Evolutionary conservation across 768 basidiomycete species (phyloP), one percentile per base, ranked within the genome.

Genomic region (Hemileccinum impolitum): DNA sequence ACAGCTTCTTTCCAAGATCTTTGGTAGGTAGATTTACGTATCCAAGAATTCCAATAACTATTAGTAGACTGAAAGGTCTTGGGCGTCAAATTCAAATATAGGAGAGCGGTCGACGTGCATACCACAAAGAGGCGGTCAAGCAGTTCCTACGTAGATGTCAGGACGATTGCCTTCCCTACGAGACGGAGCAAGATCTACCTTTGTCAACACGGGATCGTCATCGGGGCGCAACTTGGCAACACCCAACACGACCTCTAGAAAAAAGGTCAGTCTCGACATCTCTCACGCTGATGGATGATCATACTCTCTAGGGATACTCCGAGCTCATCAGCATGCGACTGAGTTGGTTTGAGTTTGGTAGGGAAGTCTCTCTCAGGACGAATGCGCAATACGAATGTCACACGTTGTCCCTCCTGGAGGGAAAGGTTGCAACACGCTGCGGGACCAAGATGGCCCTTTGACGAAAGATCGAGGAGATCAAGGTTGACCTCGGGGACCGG

Each of bases 1-100:
- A 98, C 94, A 2, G 88, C 85, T 66, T 99, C 96, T 58, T 94
- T 87, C 96, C 96, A 99, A 14, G 91, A 81, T 0, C 95, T 96
- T 13, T 78, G 78, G 67, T 99, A 99, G 0, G 87, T 92, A 30
- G 88, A 91, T 55, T 81, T 79, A n/a, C 81, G 76, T 57, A 96
- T 85, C 94, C 94, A 97, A 18, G 80, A 71, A 53, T 82, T 83
- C 94, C 94, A 97, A 65, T 89, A 96, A 21, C 68, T 68, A 53
- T 84, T 84, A 4, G 94, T 96, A 5, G 81, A 77, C 80, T 76
- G 71, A 12, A 45, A 48, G 30, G 19, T 42, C 17, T 12, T 42
- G 35, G 54, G 48, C 23, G 17, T 5, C 43, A 38, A 18, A 17
- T 28, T 13, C 28, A 44, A 51, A 35, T 11, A 14, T 15, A 9